phyloP scores from a whole-genome alignment of 2,329 filamentous ascomycete species.

The Akanthomyces uredinophilus region DNA sequence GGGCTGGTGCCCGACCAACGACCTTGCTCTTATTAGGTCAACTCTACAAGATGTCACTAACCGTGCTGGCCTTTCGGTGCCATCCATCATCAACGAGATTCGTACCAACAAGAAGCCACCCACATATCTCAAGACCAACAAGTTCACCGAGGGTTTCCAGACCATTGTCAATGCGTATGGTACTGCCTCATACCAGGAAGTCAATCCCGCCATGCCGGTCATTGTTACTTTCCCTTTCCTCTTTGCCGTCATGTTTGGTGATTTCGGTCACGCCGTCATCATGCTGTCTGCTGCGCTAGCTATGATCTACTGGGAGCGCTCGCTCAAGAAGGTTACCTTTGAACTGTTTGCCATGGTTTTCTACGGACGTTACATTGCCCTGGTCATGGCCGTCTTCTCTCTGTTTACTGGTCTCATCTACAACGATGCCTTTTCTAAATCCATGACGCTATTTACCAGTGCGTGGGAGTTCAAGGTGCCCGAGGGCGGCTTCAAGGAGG shows the following conservation, averaged over 20 bases:
- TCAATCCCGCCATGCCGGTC: slow-evolving; percentile 92
- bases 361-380: slow-evolving; percentile 96
- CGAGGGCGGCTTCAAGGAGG: slow-evolving; percentile 55
- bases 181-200: slow-evolving; percentile 93
- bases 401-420: slow-evolving; percentile 97
- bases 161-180: slow-evolving; percentile 99
- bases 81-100: slow-evolving; percentile 97
- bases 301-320: slow-evolving; percentile 97
- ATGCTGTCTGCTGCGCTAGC: slow-evolving; percentile 78
- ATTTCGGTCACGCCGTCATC: slow-evolving; percentile 87
- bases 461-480: slow-evolving; percentile 79
- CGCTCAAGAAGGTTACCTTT: slow-evolving; percentile 84
- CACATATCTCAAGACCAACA: slow-evolving; percentile 97
- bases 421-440: slow-evolving; percentile 95
- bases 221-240: slow-evolving; percentile 99
- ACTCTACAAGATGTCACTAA: slow-evolving; percentile 97
- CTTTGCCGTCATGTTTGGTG: slow-evolving; percentile 99
- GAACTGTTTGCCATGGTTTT: slow-evolving; percentile 98
- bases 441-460: slow-evolving; percentile 80
- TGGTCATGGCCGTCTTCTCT: slow-evolving; percentile 97
- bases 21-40: slow-evolving; percentile 80
- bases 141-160: slow-evolving; percentile 96
- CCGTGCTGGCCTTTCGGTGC: slow-evolving; percentile 89
- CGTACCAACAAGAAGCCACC: slow-evolving; percentile 95
- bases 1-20: slow-evolving; percentile 93